These are phyloP conservation scores for Chlorophyllum brunneum DNA, from an alignment of 768 basidiomycete genomes.

Conservation along the genomic window DNA sequence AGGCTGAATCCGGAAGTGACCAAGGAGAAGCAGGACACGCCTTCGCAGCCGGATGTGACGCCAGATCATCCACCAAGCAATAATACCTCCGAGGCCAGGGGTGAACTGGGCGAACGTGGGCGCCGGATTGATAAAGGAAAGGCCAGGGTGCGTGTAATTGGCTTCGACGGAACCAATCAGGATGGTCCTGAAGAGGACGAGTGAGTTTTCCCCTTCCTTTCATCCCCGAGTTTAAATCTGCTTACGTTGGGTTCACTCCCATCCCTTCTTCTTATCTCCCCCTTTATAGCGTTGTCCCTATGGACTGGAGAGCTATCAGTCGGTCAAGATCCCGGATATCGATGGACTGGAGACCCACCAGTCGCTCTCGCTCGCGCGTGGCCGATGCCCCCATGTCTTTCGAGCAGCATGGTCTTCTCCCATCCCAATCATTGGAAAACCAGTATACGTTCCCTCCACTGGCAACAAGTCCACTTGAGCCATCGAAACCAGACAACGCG, in stretches of 20 bases:
- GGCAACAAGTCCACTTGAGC: constrained; percentile 16
- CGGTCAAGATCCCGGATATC: constrained; percentile 86
- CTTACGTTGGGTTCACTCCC: constrained; percentile 9
- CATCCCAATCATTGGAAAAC: constrained; percentile 31
- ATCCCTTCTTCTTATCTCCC: constrained; percentile 3
- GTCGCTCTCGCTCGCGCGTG: constrained; percentile 75
- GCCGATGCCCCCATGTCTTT: constrained; percentile 49
- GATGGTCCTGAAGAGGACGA: constrained; percentile 71
- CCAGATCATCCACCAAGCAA: constrained; percentile 19
- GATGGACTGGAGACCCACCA: constrained; percentile 87
- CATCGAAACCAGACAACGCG: constrained; percentile 9
- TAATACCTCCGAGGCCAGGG: constrained; percentile 16
- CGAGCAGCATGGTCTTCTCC: constrained; percentile 39
- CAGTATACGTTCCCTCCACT: constrained; percentile 42
- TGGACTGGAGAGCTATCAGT: constrained; percentile 95
- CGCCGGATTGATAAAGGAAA: constrained; percentile 80
- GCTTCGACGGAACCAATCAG: constrained; percentile 75
- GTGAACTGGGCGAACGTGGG: constrained; percentile 52
- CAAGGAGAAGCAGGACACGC: constrained; percentile 8
- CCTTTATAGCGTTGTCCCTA: constrained; percentile 49
- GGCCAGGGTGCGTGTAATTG: constrained; percentile 70
- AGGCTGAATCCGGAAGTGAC: constrained; percentile 12
- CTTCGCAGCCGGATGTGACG: constrained; percentile 16
- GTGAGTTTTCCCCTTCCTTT: constrained; percentile 41
- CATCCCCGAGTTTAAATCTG: constrained; percentile 8